Evolutionary conservation across 768 basidiomycete species (phyloP).

Genomic region (Lentinula sp.): DNA sequence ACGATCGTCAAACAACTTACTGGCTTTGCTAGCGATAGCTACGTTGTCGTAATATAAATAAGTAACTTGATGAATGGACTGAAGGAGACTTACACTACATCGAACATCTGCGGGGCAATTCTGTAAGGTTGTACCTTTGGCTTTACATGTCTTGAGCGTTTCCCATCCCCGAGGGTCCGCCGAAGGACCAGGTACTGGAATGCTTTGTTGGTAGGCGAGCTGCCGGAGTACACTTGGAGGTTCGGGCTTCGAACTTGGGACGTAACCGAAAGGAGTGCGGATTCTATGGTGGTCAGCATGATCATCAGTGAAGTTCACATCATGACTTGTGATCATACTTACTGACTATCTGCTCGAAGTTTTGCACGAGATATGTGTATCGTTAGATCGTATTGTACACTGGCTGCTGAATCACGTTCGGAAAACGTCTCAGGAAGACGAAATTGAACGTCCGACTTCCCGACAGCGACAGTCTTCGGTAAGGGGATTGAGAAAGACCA

Average conservation of each 20-base stretch:
- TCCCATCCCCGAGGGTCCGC: conserved; percentile 52
- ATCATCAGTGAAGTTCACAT: neutral
- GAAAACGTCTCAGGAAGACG: conserved; percentile 48
- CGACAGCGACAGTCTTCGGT: conserved; percentile 34
- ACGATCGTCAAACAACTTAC: conserved; percentile 20
- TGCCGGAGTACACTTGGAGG: conserved; percentile 41
- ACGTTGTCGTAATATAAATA: neutral
- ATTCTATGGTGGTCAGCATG: conserved; percentile 23
- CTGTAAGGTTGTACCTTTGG: conserved; percentile 35
- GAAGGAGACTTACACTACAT: conserved; percentile 30
- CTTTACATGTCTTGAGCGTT: conserved; percentile 30
- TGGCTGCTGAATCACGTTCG: conserved; percentile 41
- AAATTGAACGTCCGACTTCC: conserved; percentile 29
- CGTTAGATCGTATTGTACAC: conserved; percentile 46
- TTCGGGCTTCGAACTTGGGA: conserved; percentile 39
- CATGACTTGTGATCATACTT: conserved; percentile 11
- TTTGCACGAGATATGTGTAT: conserved; percentile 41
- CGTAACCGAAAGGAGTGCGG: conserved; percentile 48
- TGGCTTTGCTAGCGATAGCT: conserved; percentile 44
- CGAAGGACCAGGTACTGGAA: conserved; percentile 38
- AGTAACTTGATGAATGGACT: neutral
- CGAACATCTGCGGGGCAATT: conserved; percentile 31
- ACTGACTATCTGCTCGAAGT: conserved; percentile 43
- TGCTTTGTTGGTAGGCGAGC: conserved; percentile 39
- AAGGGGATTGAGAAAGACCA: conserved; percentile 46